Evolutionary conservation across 108 stramenopile genomes (phyloP), one percentile per base, ranked within the genome.

Genomic region (Schizochytrium sp.): DNA sequence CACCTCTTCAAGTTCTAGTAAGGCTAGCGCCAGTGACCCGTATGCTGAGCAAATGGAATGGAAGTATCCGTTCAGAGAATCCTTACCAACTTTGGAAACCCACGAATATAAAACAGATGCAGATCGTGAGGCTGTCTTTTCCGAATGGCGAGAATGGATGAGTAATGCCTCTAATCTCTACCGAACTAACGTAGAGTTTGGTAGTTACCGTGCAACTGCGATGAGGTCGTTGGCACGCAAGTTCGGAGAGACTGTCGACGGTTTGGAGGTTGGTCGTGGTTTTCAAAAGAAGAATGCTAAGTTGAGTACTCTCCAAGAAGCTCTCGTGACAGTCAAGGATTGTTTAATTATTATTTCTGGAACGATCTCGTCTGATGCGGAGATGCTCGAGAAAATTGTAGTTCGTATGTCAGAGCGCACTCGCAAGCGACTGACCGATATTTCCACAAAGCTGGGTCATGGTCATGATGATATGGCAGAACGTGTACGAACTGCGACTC

Each of bases 71-170:
- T 83, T 55, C 28, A n/a, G 17, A 10, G 76, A 83, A 10, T 55
- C 50, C 10, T 40, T 83, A 10, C 76, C 76, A 17, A 83, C 38
- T 49, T n/a, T 83, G 76, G 28, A 38, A 1, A 3, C 76, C 28
- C 47, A 53, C 5, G 28, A 17, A 53, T n/a, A 83, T 53, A n/a
- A 53, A 5, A 10, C 15, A 38, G 76, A 83, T 2, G 3, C 50
- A n/a, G 76, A 83, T 38, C 76, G 47, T 40, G 76, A 83, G 76
- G 53, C 28, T 38, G 76, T 83, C 15, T 83, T 55, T 28, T 1
- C 47, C 13, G 53, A 83, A 10, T 83, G 76, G 76, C 10, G 13
- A 10, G 76, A 49, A 8, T 83, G 76, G 76, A 55, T 83, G 50
- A 83, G 55, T 10, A n/a, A 38, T 13, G 53, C 55, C 5, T 47